Evolutionary conservation across 1,284 basidiomycete genomes (phyloP), one percentile per base, ranked within the genome.

Genomic region (Anthracocystis setariae): DNA sequence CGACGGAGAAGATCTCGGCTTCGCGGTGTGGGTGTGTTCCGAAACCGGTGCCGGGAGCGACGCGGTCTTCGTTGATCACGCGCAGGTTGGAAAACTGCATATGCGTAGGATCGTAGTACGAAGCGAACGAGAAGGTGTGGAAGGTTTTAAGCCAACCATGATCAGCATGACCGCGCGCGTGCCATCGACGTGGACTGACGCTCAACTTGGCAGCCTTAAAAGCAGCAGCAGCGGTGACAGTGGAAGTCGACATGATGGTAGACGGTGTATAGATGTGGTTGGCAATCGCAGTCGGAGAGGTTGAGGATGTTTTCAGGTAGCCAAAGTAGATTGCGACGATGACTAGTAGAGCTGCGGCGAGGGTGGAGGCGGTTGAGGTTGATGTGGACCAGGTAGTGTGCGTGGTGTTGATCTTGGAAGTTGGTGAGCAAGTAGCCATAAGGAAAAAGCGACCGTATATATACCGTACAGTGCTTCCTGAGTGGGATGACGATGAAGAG

Each of bases 1-100:
- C 84, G 74, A 96, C 94, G 1, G 89, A 90, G 85, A 94, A 96
- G 73, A 97, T 97, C 80, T 98, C 93, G 74, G 92, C 71, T 40
- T 72, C 57, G 32, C 88, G 86, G 81, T 97, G 94, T 9, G 82
- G 87, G 69, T 97, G 93, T 0, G 89, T 90, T 3, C 92, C 92
- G 75, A 97, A 97, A 0, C 94, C 94, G 8, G 88, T 90, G 3
- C 84, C 80, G 4, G 91, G 85, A 2, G 87, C 88, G 25, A 96
- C 92, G 32, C 92, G 88, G 78, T 96, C 94, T 83, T 96, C 94
- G 84, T 96, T 97, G 82, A 97, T 85, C 7, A 87, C 87, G 50
- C 86, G 75, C 2, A 87, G 76, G 37, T 80, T 63, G 3, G 85
- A 85, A 63, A 84, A 86, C 8, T 66, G 25, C 39, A 88, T 84